phyloP scores from a whole-genome alignment of 352 stramenopile species.

The Phytopythium litorale region DNA sequence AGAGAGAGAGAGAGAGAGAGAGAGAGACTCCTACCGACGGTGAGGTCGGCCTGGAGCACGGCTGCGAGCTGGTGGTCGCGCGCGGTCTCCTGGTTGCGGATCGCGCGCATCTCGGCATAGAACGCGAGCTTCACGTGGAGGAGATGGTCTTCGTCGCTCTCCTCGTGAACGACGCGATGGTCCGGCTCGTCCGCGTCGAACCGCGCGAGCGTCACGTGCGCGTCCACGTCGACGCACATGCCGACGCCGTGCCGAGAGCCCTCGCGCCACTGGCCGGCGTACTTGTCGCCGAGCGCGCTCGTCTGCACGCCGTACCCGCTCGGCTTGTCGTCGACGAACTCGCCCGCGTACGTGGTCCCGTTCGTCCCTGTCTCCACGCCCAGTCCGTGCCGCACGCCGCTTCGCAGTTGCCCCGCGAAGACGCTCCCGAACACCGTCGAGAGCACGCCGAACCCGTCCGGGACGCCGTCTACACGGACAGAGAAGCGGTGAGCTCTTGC shows the following conservation, averaged over 20 bases:
- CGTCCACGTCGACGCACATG: constrained; percentile 30
- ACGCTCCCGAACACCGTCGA: constrained; percentile 24
- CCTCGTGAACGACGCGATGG: constrained; percentile 3
- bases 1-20: not conserved
- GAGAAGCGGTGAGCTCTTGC: not conserved
- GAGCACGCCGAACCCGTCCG: constrained; percentile 36
- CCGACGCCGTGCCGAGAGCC: constrained; percentile 35
- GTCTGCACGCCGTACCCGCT: constrained; percentile 42
- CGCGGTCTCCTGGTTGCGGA: constrained; percentile 32
- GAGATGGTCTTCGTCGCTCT: constrained; percentile 15
- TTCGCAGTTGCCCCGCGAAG: constrained; percentile 35
- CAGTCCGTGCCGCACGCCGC: constrained; percentile 29
- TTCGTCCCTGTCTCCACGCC: constrained; percentile 42
- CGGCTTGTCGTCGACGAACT: constrained; percentile 20
- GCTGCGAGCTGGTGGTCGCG: constrained; percentile 28
- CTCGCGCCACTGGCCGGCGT: constrained; percentile 36
- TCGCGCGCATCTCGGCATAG: constrained; percentile 31
- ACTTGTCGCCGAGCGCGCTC: constrained; percentile 36
- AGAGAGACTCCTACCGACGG: constrained; percentile 19
- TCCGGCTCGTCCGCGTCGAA: constrained; percentile 30
- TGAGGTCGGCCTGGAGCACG: constrained; percentile 20
- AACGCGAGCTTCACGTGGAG: constrained; percentile 28
- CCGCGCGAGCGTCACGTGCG: constrained; percentile 10
- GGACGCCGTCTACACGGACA: constrained; percentile 17
- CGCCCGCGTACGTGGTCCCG: constrained; percentile 33